Evolutionary conservation across 148 eudicot species (phyloP).

Genomic region (Rhododendron vialii): DNA sequence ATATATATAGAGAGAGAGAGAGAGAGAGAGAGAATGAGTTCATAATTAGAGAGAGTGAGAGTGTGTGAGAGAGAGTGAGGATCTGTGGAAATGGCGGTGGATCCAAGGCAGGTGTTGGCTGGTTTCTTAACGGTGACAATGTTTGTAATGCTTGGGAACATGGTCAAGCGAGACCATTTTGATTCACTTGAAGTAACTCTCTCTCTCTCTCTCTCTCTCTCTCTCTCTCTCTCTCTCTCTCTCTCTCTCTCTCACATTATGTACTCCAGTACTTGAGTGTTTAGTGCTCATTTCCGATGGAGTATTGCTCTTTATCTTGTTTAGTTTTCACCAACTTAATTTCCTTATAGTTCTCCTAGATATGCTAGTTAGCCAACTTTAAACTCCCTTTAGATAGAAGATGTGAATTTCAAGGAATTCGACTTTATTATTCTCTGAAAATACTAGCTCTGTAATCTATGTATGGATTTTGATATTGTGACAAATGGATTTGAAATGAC

Average conservation of each 20-base stretch:
- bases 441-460: background rate
- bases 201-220: background rate
- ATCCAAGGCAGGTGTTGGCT: conserved; percentile 90
- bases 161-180: conserved; percentile 86
- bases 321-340: background rate
- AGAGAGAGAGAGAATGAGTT: background rate
- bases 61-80: background rate
- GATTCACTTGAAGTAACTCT: conserved; percentile 23
- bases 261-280: background rate
- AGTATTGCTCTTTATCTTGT: background rate
- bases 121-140: conserved; percentile 84
- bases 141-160: conserved; percentile 90
- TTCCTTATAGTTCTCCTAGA: background rate
- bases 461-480: background rate
- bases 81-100: conserved; percentile 41
- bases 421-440: background rate
- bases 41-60: background rate
- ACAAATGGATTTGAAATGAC: background rate
- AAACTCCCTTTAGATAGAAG: background rate
- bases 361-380: background rate
- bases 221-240: background rate
- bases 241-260: background rate
- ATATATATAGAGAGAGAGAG: background rate
- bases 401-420: background rate
- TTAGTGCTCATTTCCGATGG: background rate